Conservation (phyloP, 2,329 filamentous ascomycete species). For the Diplocarpon mali region DNA sequence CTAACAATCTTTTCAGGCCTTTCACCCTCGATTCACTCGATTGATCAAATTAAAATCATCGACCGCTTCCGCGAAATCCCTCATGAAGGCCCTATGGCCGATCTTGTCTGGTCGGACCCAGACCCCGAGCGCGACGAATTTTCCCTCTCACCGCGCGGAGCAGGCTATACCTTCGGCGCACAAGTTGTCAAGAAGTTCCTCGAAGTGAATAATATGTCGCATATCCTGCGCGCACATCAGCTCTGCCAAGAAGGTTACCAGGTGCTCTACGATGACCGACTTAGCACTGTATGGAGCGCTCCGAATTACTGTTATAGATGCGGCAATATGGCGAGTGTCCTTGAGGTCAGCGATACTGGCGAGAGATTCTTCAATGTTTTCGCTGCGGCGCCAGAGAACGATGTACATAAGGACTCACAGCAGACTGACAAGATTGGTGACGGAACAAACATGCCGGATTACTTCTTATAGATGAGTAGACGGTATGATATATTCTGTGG, state of each 20-base stretch:
- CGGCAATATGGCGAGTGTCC: constrained; percentile 92
- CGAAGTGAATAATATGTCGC: constrained; percentile 93
- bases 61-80: constrained; percentile 97
- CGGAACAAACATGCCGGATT: constrained; percentile 53
- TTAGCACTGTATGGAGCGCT: constrained; percentile 97
- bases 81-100: constrained; percentile 98
- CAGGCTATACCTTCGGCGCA: constrained; percentile 93
- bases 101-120: constrained; percentile 95
- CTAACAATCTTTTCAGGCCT: constrained; percentile 41
- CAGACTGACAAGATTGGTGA: constrained; percentile 60
- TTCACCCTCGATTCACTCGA: constrained; percentile 87
- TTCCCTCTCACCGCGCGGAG: constrained; percentile 81
- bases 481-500: constrained; percentile 1
- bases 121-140: constrained; percentile 98
- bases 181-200: constrained; percentile 98
- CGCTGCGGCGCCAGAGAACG: constrained; percentile 91
- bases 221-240: constrained; percentile 96
- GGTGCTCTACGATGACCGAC: constrained; percentile 84
- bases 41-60: constrained; percentile 99
- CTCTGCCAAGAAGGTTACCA: constrained; percentile 97
- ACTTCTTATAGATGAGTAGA: constrained; percentile 46
- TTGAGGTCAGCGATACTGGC: constrained; percentile 88
- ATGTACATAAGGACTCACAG: constrained; percentile 78
- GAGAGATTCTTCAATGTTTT: constrained; percentile 98
- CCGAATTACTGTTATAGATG: constrained; percentile 79